Conservation (phyloP, 164 flowering plant species). For the Liquidambar formosana region DNA sequence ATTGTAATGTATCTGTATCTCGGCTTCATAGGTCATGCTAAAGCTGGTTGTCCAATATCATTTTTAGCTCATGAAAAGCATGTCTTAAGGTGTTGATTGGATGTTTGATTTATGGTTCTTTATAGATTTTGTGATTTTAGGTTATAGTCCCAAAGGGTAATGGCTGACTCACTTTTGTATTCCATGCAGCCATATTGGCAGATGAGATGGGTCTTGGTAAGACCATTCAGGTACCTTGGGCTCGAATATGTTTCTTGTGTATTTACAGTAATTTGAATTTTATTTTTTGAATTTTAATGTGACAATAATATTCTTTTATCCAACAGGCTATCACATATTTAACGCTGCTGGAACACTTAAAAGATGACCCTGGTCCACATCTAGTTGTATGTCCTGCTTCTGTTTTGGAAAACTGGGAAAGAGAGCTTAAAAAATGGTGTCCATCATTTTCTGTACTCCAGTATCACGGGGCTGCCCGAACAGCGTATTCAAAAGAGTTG, state of each 20-base stretch:
- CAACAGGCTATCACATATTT: conserved; percentile 92
- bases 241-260: conserved; percentile 5
- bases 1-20: too few species aligned
- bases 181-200: conserved; percentile 86
- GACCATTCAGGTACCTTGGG: conserved; percentile 75
- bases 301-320: conserved; percentile 16
- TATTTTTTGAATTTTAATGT: not conserved
- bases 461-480: conserved; percentile 80
- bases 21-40: too few species aligned
- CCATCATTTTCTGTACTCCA: conserved; percentile 83
- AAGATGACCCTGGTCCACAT: conserved; percentile 91
- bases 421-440: conserved; percentile 92
- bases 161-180: not conserved
- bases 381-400: conserved; percentile 97
- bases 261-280: conserved; percentile 7
- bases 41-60: not conserved
- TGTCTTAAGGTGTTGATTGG: not conserved
- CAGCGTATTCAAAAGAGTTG: conserved; percentile 73
- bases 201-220: conserved; percentile 99
- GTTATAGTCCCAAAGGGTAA: not conserved
- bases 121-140: not conserved
- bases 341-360: conserved; percentile 71
- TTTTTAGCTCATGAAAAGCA: not conserved
- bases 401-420: conserved; percentile 96
- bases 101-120: not conserved